Conservation (phyloP, 495 filamentous ascomycete genomes). For the Lophium mytilinum region DNA sequence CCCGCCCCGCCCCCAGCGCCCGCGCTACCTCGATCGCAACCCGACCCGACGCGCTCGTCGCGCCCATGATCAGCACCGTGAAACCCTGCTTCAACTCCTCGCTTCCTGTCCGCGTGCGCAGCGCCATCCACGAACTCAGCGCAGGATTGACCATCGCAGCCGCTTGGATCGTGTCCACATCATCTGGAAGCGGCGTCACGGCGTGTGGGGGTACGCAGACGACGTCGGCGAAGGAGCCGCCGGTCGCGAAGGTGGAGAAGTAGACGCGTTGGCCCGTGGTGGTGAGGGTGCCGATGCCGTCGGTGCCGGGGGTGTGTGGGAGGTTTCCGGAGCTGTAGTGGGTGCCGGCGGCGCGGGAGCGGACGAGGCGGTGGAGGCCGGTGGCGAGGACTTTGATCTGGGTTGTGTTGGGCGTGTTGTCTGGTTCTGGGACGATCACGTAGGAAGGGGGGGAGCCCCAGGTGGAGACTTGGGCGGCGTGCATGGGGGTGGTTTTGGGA, state of each 20-base stretch:
- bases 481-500: slow-evolving; percentile 8
- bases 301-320: slow-evolving; percentile 36
- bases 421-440: slow-evolving; percentile 3
- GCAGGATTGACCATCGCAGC: slow-evolving; percentile 42
- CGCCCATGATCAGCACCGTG: slow-evolving; percentile 39
- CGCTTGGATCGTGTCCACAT: slow-evolving; percentile 35
- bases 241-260: slow-evolving; percentile 28
- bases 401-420: slow-evolving; percentile 5
- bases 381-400: slow-evolving; percentile 30
- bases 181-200: slow-evolving; percentile 28
- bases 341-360: slow-evolving; percentile 36
- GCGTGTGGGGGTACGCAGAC: slow-evolving; percentile 32
- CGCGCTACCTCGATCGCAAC: slow-evolving; percentile 34
- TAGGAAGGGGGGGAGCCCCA: slow-evolving; percentile 22
- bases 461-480: slow-evolving; percentile 16
- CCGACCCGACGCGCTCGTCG: slow-evolving; percentile 37
- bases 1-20: slow-evolving; percentile 34
- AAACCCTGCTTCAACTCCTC: slow-evolving; percentile 29
- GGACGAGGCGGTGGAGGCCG: slow-evolving; percentile 39
- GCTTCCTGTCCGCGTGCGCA: slow-evolving; percentile 32
- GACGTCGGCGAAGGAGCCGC: slow-evolving; percentile 30
- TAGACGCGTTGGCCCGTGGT: slow-evolving; percentile 34
- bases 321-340: slow-evolving; percentile 35
- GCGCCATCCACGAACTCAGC: slow-evolving; percentile 38
- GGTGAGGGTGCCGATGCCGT: slow-evolving; percentile 33